Base-by-base conservation (phyloP, 345 rosid species). In the Linum usitatissimum region DNA sequence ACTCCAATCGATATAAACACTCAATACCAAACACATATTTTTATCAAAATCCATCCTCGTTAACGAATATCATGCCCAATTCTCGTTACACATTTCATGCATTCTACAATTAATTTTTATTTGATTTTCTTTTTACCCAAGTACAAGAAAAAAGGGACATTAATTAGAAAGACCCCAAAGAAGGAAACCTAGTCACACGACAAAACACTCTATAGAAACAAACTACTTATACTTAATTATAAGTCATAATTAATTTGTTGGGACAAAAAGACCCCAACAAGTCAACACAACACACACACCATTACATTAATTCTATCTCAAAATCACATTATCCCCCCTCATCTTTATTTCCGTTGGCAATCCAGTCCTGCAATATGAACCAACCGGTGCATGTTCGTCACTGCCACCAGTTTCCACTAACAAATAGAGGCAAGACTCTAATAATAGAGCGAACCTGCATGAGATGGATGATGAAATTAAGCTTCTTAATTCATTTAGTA, bases 401-500 rank as follows among this genome's bases (percentile, higher is more conserved):
- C 6, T 34, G 38, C 38, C 38, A 2, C 28, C 28, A 23, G 28
- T 23, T 23, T 1, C 28, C 28, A 0, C 28, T 23, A 34, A 34
- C 38, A 34, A 5, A 34, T 34, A 10, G 15, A 13, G 51, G 51
- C 10, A 9, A 45, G 51, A 8, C 3, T 10, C 17, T 55, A 55
- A 19, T 55, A 55, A 12, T 55, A 55, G 18, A 55, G 59, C 0
- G 59, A 55, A 55, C 59, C 59, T 55, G 59, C 14, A 55, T 18
- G 30, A 18, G 0, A 18, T 34, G 4, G 59, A n/a, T 8, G 14
- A 9, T 14, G 23, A 55, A 10, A 12, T 55, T 19, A 55, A 55
- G 28, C 28, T 23, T 23, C 28, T 23, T 23, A 23, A 23, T 23
- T 23, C 1, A n/a, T n/a, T 55, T 55, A 18, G 28, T 55, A 18